Evolutionary conservation across 106 monocot genomes (phyloP).

Genomic region (Allium sativum): DNA sequence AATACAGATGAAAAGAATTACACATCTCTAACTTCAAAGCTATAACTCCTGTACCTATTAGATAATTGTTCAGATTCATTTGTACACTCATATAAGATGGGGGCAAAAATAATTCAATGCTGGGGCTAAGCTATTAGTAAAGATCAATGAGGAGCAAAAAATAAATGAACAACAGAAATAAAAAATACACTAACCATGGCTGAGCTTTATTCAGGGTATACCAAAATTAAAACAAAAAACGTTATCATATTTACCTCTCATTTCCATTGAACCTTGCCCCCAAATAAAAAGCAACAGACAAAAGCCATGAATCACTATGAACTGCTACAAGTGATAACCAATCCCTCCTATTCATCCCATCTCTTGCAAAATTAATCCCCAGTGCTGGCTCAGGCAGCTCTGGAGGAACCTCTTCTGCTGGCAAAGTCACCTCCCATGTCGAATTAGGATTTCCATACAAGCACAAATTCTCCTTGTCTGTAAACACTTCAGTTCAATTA

Average conservation of each 20-base stretch:
- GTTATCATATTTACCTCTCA: constrained; percentile 47
- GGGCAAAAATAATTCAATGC: too few species aligned
- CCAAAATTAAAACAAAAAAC: background rate
- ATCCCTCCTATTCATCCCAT: constrained; percentile 87
- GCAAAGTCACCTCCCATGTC: constrained; percentile 81
- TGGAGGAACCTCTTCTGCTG: constrained; percentile 97
- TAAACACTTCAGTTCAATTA: background rate
- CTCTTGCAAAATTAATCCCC: constrained; percentile 93
- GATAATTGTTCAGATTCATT: too few species aligned
- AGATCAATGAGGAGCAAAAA: too few species aligned
- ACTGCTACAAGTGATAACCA: constrained; percentile 95
- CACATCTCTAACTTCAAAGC: too few species aligned
- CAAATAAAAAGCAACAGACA: constrained; percentile 83
- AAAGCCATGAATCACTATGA: constrained; percentile 91
- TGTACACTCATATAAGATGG: too few species aligned
- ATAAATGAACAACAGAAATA: background rate
- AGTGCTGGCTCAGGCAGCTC: constrained; percentile 98
- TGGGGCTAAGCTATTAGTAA: too few species aligned
- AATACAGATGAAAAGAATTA: too few species aligned
- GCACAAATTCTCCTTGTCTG: constrained; percentile 91
- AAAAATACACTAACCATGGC: background rate
- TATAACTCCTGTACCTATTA: too few species aligned
- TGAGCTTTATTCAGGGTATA: too few species aligned
- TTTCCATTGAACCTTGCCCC: constrained; percentile 80
- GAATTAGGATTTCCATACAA: constrained; percentile 72